Conservation (phyloP, 2,329 filamentous ascomycete genomes). For the Sclerotinia sclerotiorum region DNA sequence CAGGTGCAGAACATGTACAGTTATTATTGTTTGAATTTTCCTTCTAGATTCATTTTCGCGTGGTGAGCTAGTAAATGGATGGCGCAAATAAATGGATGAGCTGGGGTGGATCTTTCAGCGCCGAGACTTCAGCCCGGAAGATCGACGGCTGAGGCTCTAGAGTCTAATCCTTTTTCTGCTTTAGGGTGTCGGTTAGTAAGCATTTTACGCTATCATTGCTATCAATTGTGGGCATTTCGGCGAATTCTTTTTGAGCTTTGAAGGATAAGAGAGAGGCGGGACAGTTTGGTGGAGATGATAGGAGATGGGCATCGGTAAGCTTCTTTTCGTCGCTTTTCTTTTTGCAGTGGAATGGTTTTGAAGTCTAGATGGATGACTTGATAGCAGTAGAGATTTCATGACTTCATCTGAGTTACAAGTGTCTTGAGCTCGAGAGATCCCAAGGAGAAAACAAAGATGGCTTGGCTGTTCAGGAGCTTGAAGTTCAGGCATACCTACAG, state of each 20-base stretch:
- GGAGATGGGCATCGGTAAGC: no score
- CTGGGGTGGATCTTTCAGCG: conserved; percentile 1
- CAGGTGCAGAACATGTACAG: background rate
- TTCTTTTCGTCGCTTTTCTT: background rate
- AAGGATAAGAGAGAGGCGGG: background rate
- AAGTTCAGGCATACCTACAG: background rate
- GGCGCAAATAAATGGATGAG: background rate
- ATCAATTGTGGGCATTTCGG: background rate
- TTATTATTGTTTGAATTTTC: background rate
- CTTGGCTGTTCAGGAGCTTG: background rate
- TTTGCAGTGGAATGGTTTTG: background rate
- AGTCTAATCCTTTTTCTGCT: background rate
- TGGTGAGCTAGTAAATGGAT: background rate
- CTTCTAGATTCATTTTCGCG: background rate
- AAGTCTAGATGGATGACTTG: background rate
- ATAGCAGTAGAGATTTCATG: background rate
- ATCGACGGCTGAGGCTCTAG: conserved; percentile 3
- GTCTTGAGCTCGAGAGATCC: background rate
- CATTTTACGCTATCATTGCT: background rate
- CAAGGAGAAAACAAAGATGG: background rate
- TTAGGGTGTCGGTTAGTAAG: background rate
- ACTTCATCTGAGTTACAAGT: no score
- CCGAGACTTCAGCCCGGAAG: conserved; percentile 5
- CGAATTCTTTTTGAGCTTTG: background rate
- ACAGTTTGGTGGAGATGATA: no score